Evolutionary conservation across 306 rosid genomes (phyloP).

Genomic region (Pterocarpus santalinus): DNA sequence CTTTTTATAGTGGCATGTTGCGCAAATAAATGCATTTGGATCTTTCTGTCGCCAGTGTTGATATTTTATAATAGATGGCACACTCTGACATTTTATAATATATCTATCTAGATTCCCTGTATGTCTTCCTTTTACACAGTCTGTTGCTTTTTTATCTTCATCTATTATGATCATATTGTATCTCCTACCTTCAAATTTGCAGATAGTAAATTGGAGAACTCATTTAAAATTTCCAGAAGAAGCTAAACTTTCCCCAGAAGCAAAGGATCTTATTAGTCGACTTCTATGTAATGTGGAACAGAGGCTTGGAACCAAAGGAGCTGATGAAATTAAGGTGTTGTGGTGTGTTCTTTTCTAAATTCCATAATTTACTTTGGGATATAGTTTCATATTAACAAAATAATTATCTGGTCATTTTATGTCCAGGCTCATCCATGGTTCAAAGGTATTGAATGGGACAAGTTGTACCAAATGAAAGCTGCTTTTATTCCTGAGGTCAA

Average conservation of each 20-base stretch:
- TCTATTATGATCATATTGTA: slow-evolving; percentile 36
- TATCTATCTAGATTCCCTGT: background rate
- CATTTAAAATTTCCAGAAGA: slow-evolving; percentile 98
- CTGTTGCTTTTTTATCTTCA: background rate
- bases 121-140: slow-evolving; percentile 4
- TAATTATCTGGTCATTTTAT: slow-evolving; percentile 49
- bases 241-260: slow-evolving; percentile 89
- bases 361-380: slow-evolving; percentile 44
- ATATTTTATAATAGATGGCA: background rate
- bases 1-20: too few relatives aligned
- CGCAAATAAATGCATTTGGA: background rate
- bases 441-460: slow-evolving; percentile 92
- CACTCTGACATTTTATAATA: background rate
- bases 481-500: slow-evolving; percentile 99
- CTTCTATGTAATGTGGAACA: slow-evolving; percentile 94
- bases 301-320: slow-evolving; percentile 98
- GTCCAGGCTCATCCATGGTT: slow-evolving; percentile 96
- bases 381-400: slow-evolving; percentile 45
- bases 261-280: slow-evolving; percentile 89
- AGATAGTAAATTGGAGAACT: slow-evolving; percentile 98
- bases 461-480: slow-evolving; percentile 89
- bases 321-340: slow-evolving; percentile 98
- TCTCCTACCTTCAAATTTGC: slow-evolving; percentile 50
- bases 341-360: slow-evolving; percentile 71
- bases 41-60: slow-evolving; percentile 19